Percentiles rank a stretch among this genome's conserved stretches.
phyloP scores from a whole-genome alignment of 192 early-diverging fungal species.

The Phlyctochytrium bullatum region DNA sequence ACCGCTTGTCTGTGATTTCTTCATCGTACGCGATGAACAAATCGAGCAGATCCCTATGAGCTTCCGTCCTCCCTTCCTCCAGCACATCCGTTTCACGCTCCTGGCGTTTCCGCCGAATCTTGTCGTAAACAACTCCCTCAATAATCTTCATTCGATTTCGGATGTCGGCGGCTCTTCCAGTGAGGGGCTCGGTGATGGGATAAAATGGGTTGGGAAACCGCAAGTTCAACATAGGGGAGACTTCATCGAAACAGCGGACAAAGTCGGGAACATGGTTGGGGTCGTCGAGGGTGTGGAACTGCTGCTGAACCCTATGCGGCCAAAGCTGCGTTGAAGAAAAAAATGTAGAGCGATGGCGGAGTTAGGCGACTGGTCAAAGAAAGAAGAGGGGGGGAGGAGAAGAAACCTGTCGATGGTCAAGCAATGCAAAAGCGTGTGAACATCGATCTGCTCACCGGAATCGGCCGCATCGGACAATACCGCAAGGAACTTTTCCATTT shows the following conservation, averaged over 20 bases:
- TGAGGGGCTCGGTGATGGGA: constrained; percentile 11
- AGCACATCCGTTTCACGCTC: not conserved
- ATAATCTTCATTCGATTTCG: constrained; percentile 7
- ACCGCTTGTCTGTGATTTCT: constrained; percentile 17
- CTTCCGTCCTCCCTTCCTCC: not conserved
- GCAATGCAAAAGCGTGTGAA: constrained; percentile 15
- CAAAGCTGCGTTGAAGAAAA: not conserved
- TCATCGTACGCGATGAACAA: constrained; percentile 33
- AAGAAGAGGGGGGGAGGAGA: not conserved
- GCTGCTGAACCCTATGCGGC: constrained; percentile 41
- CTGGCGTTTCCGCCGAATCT: not conserved
- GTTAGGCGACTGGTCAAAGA: no score
- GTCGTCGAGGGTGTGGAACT: constrained; percentile 5
- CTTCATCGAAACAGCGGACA: constrained; percentile 36
- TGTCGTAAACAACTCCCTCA: constrained; percentile 7
- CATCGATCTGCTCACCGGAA: constrained; percentile 6
- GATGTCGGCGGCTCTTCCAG: not conserved
- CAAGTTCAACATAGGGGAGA: not conserved
- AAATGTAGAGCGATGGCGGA: no score
- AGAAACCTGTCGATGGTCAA: constrained; percentile 31
- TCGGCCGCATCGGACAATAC: not conserved
- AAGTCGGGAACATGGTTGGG: not conserved
- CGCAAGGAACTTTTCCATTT: not conserved
- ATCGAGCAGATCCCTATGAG: constrained; percentile 26
- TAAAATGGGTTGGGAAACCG: constrained; percentile 31